Base-by-base conservation (phyloP, 306 rosid species). In the Pyrus bretschneideri region DNA sequence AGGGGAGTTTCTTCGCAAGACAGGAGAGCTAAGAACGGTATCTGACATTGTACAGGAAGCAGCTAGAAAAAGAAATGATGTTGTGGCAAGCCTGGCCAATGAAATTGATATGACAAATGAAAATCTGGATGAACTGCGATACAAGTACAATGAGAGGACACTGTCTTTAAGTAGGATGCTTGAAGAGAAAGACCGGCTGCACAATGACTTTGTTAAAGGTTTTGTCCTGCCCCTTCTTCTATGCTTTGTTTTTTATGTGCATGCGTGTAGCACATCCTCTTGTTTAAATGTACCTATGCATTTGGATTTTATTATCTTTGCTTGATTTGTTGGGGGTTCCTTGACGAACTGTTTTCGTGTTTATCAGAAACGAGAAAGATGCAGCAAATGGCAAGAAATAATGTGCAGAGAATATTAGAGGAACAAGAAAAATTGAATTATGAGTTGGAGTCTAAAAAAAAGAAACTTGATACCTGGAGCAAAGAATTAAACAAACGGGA, bases 161-260 rank as follows among this genome's bases (percentile, higher is more conserved):
- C 70, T 92, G 97, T 90, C 97, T 74, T 81, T 92, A 76, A 88
- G 91, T 76, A 90, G 97, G 83, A 88, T 91, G 91, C 92, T 91
- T 61, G 96, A 83, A 57, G 97, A 91, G 78, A 95, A 91, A 80
- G 99, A 95, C 78, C 83, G 61, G 83, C 90, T 95, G 27, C 97
- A 92, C 75, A 76, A 58, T 69, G 90, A 83, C 40, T 95, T 92
- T 87, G 81, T 76, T 67, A 93, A 91, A 89, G 97, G 99, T 95
- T 74, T 79, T 67, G 62, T 72, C 80, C 66, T 77, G 31, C 70
- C 55, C 44, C 60, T 59, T 55, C 58, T 29, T 27, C 27, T 29
- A 11, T 33, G 33, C 27, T 69, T 69, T 31, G 15, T 59, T 8
- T 58, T 30, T 55, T 22, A 58, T 35, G 52, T 22, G 54, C 35